A percentile compares a stretch with the other conserved stretches of the same genome.
Evolutionary conservation across 805 yeast species (phyloP).

Genomic region (Kuraishia floccosa): DNA sequence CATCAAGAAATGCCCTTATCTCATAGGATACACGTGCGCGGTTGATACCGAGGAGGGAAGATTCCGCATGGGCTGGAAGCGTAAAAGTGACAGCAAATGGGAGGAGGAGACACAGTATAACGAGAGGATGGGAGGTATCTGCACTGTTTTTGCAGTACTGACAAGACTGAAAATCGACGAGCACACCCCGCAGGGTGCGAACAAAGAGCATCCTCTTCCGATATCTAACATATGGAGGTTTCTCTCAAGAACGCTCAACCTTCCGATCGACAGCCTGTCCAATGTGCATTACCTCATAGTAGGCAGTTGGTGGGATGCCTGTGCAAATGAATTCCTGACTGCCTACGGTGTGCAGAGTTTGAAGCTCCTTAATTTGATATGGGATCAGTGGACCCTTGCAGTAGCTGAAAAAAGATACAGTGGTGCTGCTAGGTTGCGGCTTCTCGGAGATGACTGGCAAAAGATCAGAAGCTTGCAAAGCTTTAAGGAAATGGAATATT

Average conservation of each 20-base stretch:
- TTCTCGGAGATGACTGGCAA: conserved; percentile 75
- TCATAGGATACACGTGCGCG: conserved; percentile 70
- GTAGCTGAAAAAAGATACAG: conserved; percentile 46
- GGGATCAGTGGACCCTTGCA: conserved; percentile 38
- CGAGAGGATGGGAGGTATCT: conserved; percentile 82
- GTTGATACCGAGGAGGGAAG: conserved; percentile 80
- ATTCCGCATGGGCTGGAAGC: conserved; percentile 78
- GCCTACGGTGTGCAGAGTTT: conserved; percentile 60
- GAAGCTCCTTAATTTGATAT: conserved; percentile 42
- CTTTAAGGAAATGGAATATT: conserved; percentile 27
- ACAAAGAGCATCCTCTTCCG: conserved; percentile 41
- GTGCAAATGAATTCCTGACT: conserved; percentile 41
- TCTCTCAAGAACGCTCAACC: conserved; percentile 62
- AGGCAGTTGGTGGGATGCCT: conserved; percentile 89
- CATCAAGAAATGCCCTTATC: conserved; percentile 82
- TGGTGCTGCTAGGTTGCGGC: conserved; percentile 67
- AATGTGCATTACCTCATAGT: conserved; percentile 64
- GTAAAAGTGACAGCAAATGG: conserved; percentile 38
- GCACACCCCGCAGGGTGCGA: conserved; percentile 8
- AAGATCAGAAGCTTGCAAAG: conserved; percentile 31
- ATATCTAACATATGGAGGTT: conserved; percentile 54
- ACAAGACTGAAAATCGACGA: conserved; percentile 33
- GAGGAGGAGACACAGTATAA: conserved; percentile 56
- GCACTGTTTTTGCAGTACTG: conserved; percentile 68
- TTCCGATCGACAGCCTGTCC: conserved; percentile 32